These are phyloP conservation scores for Hypoxylon sp. DNA, from an alignment of 2,329 filamentous ascomycete genomes.

Conservation along the genomic window DNA sequence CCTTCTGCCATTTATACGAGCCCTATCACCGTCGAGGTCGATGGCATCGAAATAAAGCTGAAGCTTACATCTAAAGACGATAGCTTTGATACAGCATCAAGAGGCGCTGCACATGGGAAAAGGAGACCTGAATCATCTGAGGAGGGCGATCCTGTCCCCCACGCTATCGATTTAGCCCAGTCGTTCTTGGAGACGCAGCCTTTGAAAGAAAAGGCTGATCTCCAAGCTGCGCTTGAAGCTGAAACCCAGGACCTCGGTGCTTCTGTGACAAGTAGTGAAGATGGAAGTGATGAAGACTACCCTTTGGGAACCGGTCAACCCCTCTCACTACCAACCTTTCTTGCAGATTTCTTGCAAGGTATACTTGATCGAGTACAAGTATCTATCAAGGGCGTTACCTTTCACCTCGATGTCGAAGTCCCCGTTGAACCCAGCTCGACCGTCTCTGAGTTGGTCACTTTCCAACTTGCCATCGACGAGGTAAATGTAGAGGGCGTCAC, in stretches of 20 bases:
- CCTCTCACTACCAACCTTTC: slow-evolving; percentile 77
- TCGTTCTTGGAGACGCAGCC: slow-evolving; percentile 84
- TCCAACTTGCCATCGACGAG: slow-evolving; percentile 75
- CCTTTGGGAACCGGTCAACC: slow-evolving; percentile 78
- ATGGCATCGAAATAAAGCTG: slow-evolving; percentile 82
- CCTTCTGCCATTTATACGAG: slow-evolving; percentile 90
- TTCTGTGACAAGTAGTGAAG: slow-evolving; percentile 72
- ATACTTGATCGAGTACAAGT: slow-evolving; percentile 80
- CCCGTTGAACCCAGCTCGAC: slow-evolving; percentile 64
- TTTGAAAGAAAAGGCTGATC: slow-evolving; percentile 73
- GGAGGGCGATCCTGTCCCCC: slow-evolving; percentile 68
- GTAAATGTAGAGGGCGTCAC: slow-evolving; percentile 79
- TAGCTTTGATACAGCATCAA: slow-evolving; percentile 52
- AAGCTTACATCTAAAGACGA: slow-evolving; percentile 64
- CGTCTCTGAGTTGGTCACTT: slow-evolving; percentile 69
- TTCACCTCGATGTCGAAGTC: slow-evolving; percentile 75
- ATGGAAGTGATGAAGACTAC: slow-evolving; percentile 73
- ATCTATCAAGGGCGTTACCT: slow-evolving; percentile 73
- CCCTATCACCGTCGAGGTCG: slow-evolving; percentile 84
- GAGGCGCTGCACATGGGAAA: slow-evolving; percentile 47
- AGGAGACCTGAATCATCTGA: slow-evolving; percentile 51
- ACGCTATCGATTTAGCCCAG: slow-evolving; percentile 79
- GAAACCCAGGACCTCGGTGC: slow-evolving; percentile 74
- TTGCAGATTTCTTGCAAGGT: slow-evolving; percentile 80
- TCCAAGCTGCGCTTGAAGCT: slow-evolving; percentile 77